Evolutionary conservation across 768 basidiomycete genomes (phyloP), one percentile per base, ranked within the genome.

Genomic region (Trametes punicea): DNA sequence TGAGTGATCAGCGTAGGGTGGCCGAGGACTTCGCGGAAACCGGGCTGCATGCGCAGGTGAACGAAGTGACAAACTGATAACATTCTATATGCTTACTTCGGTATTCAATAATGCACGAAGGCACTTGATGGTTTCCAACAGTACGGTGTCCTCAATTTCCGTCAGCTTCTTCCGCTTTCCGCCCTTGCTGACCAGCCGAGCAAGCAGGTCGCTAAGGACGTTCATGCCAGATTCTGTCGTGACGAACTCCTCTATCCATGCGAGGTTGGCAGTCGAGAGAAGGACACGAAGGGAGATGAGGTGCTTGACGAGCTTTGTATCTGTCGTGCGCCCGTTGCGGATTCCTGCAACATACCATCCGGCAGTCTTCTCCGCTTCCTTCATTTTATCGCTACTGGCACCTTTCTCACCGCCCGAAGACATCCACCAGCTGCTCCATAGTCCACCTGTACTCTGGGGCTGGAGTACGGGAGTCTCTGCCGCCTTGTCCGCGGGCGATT

Each of bases 21-120:
- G 6, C 75, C 67, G 30, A 93, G 70, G 11, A 90, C 84, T 56
- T 81, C 75, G 34, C 77, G 74, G 67, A 93, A 92, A 6, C 91
- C 92, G 47, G 79, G 72, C 90, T 94, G n/a, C 20, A 36, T 39
- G 58, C 27, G 33, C 18, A 25, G n/a, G 56, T 54, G 8, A 33
- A 59, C 38, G 41, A 61, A 44, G 13, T 21, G 16, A 3, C 6
- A 23, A 47, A 31, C 29, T 3, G 39, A 46, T n/a, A 38, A 38
- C 40, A 53, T 29, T 23, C 40, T 31, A 49, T 59, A 23, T 59
- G 53, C 84, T 67, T 64, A 92, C 93, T 71, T 89, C 83, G 1
- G 88, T 95, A 64, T 97, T 97, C 60, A 94, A 73, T 16, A 98
- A 71, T 0, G 88, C 87, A 36, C 93, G 76, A 21, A 97, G 70